A percentile compares a stretch with the other conserved stretches of the same genome.
Evolutionary conservation across 306 rosid species (phyloP).

Genomic region (Phaseolus lunatus): DNA sequence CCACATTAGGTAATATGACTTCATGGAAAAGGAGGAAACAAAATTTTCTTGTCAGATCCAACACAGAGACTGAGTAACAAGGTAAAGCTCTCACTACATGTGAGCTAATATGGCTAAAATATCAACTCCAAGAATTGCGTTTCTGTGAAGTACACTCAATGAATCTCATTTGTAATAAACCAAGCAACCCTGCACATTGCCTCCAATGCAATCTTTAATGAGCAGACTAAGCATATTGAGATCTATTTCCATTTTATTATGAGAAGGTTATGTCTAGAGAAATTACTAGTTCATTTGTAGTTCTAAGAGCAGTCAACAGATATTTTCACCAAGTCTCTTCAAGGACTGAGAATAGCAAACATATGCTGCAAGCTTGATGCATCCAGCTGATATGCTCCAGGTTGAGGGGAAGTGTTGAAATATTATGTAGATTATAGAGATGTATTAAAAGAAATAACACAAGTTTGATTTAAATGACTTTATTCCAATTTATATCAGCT

Average conservation of each 20-base stretch:
- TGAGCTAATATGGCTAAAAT: not conserved
- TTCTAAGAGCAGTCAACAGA: not conserved
- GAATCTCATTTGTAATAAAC: not conserved
- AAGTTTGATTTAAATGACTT: not conserved
- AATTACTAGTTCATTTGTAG: not conserved
- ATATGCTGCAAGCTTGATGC: not conserved
- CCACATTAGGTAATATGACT: not conserved
- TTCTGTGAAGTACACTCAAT: not conserved
- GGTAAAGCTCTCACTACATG: not conserved
- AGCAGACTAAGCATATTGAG: not conserved
- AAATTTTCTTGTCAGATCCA: not conserved
- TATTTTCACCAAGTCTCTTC: not conserved
- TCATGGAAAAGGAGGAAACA: not conserved
- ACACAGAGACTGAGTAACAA: not conserved
- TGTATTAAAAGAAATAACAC: not conserved
- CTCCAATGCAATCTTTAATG: not conserved
- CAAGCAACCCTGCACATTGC: not conserved
- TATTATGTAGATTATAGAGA: not conserved
- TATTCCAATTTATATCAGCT: not conserved
- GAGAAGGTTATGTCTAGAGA: not conserved
- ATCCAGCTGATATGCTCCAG: not conserved
- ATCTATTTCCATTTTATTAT: not conserved
- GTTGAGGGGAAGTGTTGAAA: not conserved
- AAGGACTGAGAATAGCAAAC: not conserved
- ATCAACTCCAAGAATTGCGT: not conserved